Evolutionary conservation across 1,284 basidiomycete species (phyloP), one percentile per base, ranked within the genome.

Genomic region (Coniophora puteana): DNA sequence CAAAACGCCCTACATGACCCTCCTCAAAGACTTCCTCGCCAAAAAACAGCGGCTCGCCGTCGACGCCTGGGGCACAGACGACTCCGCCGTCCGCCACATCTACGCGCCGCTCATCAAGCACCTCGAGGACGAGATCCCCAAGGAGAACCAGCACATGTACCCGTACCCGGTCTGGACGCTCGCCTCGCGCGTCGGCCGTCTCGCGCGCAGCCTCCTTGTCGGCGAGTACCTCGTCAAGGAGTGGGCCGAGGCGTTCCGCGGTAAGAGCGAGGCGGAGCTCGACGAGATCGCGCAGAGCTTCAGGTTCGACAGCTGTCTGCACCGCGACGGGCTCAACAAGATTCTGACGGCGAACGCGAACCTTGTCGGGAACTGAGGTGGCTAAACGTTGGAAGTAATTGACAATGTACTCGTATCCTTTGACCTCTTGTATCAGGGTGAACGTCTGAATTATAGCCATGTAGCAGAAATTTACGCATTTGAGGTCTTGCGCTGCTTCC

Each of bases 1-100:
- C 31, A 71, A 78, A 12, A 84, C 84, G n/a, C 68, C 81, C 0
- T 90, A 88, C 66, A 80, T 83, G 68, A 65, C 65, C 38, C 72
- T 78, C 20, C 71, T 88, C 59, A 63, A 68, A 41, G 66, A 69
- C 22, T 86, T 86, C 68, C 70, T 88, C 14, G 64, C 64, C 22
- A 78, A 75, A 63, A 83, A 83, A 54, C 70, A 83, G 54, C 66
- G 70, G 2, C 69, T 83, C 24, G 82, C 80, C 0, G 63, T 74
- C 32, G 82, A 86, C 53, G 69, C 76, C 12, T 84, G 82, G 83
- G 82, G 83, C 13, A 67, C 76, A 5, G 75, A 80, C 51, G 70
- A 69, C 43, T 53, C 62, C 29, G 48, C 54, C 27, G 69, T 85
- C 39, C 62, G 66, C 37, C 53, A 69, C 45, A 53, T 78, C 34